Base-by-base conservation (phyloP, 345 rosid species). In the Citrus medica region DNA sequence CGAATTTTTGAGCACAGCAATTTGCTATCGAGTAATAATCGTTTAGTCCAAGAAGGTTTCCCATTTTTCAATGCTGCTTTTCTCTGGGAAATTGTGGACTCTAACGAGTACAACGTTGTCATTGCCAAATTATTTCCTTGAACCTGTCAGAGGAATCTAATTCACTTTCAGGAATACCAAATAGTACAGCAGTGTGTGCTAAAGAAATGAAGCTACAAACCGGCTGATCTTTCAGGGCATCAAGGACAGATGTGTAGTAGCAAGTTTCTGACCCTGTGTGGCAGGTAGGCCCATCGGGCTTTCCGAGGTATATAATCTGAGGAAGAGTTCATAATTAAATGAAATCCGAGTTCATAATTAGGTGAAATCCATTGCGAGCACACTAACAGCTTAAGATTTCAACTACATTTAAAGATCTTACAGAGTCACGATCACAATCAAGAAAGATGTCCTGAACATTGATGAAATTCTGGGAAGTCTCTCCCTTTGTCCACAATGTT, bases 251-350 rank as follows among this genome's bases (percentile, higher is more conserved):
- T 46, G 95, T 86, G 72, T 84, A 92, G 83, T 92, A 94, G 84
- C 99, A 94, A 40, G 98, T 96, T 81, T 92, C 95, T 25, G 91
- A 84, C 3, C 98, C 99, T 0, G 98, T 96, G 84, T 96, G 99
- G 81, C 99, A 96, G 42, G 95, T 90, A 56, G 99, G 97, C 12
- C 98, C 98, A 84, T 89, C 97, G 22, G 97, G 97, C 73, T 92
- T 89, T 66, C 97, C 97, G 1, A 92, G 97, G 83, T 96, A 96
- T 60, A 96, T 90, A 80, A 96, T 92, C 98, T 96, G 89, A 64
- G 55, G 32, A 53, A 79, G 14, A 81, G 27, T 33, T 21, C 40
- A 22, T 9, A 80, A 69, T 69, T 38, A n/a, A 65, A 65, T 32
- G 42, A 73, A 75, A 27, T 70, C 9, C 13, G 12, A 81, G 27